A percentile compares a stretch with the other conserved stretches of the same genome.
These are phyloP conservation scores for Laetiporus sulphureus DNA, from an alignment of 1,284 basidiomycete species.

Conservation along the genomic window DNA sequence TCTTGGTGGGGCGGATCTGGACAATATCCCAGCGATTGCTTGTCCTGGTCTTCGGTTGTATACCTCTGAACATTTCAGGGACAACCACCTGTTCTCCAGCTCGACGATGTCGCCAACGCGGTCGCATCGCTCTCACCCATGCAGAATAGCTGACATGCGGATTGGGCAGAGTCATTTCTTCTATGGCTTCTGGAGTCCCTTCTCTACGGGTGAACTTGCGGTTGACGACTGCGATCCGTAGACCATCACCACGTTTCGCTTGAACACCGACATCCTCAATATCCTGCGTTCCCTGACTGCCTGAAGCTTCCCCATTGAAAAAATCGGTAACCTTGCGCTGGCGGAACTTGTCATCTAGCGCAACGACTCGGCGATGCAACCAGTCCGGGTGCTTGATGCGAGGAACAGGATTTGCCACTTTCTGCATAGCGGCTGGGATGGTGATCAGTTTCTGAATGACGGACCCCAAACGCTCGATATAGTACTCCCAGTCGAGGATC, in stretches of 20 bases:
- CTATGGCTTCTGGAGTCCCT: constrained; percentile 34
- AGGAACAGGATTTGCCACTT: constrained; percentile 94
- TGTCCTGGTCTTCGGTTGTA: constrained; percentile 45
- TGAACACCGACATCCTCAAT: constrained; percentile 61
- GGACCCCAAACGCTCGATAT: constrained; percentile 95
- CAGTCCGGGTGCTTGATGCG: constrained; percentile 97
- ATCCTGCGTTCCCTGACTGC: constrained; percentile 34
- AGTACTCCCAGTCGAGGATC: constrained; percentile 98
- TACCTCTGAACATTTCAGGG: constrained; percentile 78
- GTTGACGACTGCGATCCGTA: constrained; percentile 50
- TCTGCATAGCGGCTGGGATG: constrained; percentile 98
- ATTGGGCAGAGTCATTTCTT: constrained; percentile 43
- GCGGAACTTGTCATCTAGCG: constrained; percentile 92
- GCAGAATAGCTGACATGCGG: constrained; percentile 46
- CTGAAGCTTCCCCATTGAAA: constrained; percentile 56
- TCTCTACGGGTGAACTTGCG: constrained; percentile 37
- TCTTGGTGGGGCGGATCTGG: constrained; percentile 77
- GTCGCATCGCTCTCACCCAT: constrained; percentile 79
- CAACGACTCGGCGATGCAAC: constrained; percentile 88
- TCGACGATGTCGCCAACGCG: constrained; percentile 67
- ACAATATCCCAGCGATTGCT: constrained; percentile 88
- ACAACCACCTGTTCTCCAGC: constrained; percentile 35
- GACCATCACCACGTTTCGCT: constrained; percentile 23
- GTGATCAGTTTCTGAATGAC: constrained; percentile 99
- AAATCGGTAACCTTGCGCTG: constrained; percentile 98